phyloP scores from a whole-genome alignment of 192 early-diverging fungal genomes.

The Gaertneriomyces sp. region DNA sequence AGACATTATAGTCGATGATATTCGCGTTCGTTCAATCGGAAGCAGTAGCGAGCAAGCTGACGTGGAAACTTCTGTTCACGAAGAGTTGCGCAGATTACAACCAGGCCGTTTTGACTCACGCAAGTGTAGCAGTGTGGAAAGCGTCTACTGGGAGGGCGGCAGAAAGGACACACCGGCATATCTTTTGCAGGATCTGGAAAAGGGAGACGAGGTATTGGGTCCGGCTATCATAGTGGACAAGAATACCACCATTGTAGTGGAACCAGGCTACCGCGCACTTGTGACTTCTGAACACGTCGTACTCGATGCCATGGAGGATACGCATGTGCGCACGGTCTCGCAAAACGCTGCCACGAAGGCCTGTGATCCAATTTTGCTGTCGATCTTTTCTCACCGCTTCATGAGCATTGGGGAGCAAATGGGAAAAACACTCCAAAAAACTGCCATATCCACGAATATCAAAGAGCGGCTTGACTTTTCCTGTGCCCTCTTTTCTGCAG shows the following conservation, averaged over 20 bases:
- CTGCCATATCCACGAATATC: conserved; percentile 93
- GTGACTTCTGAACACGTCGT: conserved; percentile 65
- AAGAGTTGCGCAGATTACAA: conserved; percentile 43
- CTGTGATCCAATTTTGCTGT: conserved; percentile 85
- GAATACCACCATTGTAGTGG: conserved; percentile 84
- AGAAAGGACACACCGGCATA: conserved; percentile 71
- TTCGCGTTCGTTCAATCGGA: conserved; percentile 86
- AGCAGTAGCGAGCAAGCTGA: conserved; percentile 22
- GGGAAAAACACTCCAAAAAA: conserved; percentile 52
- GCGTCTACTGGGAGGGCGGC: conserved; percentile 78
- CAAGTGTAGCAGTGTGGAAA: conserved; percentile 36
- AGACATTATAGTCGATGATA: conserved; percentile 81
- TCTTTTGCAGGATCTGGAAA: conserved; percentile 54
- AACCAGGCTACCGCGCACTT: conserved; percentile 70
- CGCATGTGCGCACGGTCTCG: conserved; percentile 18
- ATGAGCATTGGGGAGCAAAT: conserved; percentile 80
- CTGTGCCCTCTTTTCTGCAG: conserved; percentile 89
- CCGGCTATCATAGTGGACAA: conserved; percentile 89
- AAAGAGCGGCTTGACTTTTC: conserved; percentile 98
- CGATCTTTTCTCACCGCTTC: conserved; percentile 92
- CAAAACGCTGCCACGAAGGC: conserved; percentile 46
- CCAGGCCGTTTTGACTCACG: not conserved
- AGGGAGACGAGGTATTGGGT: conserved; percentile 71
- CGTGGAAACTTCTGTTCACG: conserved; percentile 38
- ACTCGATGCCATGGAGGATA: conserved; percentile 12